These are phyloP conservation scores for Botrytis fragariae DNA, from an alignment of 2,329 filamentous ascomycete genomes.

Conservation along the genomic window DNA sequence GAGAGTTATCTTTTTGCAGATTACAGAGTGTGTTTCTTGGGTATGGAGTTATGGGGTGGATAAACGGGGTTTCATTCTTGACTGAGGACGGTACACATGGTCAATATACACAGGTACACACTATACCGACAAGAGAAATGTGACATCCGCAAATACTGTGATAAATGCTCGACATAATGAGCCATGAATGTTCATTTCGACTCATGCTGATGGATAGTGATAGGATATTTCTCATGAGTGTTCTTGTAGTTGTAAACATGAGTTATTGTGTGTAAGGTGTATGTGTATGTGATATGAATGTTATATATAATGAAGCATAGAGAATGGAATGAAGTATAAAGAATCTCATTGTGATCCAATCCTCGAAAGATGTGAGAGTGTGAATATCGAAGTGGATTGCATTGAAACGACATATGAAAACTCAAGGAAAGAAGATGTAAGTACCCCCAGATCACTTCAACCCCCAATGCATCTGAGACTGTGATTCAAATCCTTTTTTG, in stretches of 20 bases:
- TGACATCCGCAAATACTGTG: too few relatives aligned
- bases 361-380: neutral
- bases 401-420: too few relatives aligned
- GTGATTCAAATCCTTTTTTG: slow-evolving; percentile 30
- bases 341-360: neutral
- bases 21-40: neutral
- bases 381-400: neutral
- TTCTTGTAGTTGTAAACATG: neutral
- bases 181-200: neutral
- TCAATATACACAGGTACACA: neutral
- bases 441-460: neutral
- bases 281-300: neutral
- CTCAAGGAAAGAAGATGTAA: neutral
- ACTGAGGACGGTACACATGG: neutral
- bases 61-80: neutral
- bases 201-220: slow-evolving; percentile 9
- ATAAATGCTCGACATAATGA: too few relatives aligned
- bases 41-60: neutral
- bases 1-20: neutral
- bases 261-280: neutral
- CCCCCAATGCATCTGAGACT: neutral
- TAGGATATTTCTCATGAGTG: neutral
- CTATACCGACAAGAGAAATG: neutral
- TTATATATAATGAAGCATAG: neutral
- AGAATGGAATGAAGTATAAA: neutral